Evolutionary conservation across 2,329 filamentous ascomycete genomes (phyloP).

Genomic region (Dactylonectria macrodidyma): DNA sequence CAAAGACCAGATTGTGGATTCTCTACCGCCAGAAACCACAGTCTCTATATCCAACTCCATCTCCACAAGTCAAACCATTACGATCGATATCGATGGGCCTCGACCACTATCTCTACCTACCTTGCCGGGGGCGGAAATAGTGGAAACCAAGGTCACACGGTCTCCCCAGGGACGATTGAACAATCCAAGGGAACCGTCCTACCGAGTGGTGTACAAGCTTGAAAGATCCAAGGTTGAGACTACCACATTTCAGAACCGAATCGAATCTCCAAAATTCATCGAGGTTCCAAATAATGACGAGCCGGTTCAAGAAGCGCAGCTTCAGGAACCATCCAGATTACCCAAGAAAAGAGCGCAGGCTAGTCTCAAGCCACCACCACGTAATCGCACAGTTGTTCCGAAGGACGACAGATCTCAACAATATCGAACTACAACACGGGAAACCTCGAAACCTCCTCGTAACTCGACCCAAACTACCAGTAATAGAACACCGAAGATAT

Average conservation of each 20-base stretch:
- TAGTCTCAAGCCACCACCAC: slow-evolving; percentile 25
- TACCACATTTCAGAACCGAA: slow-evolving; percentile 56
- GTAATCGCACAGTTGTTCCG: not conserved
- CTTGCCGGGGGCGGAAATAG: slow-evolving; percentile 71
- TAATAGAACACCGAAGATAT: slow-evolving; percentile 29
- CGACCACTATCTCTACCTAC: slow-evolving; percentile 66
- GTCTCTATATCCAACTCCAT: slow-evolving; percentile 73
- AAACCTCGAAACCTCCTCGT: not conserved
- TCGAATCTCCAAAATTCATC: slow-evolving; percentile 47
- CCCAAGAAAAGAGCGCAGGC: slow-evolving; percentile 30
- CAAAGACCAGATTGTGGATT: slow-evolving; percentile 68
- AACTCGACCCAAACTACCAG: not conserved
- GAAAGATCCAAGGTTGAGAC: slow-evolving; percentile 66
- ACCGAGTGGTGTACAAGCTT: slow-evolving; percentile 73
- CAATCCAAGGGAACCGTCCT: slow-evolving; percentile 54
- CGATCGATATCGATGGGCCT: slow-evolving; percentile 72
- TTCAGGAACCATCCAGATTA: slow-evolving; percentile 31
- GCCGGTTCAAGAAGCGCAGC: slow-evolving; percentile 11
- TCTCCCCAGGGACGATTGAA: slow-evolving; percentile 32
- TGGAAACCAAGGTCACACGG: slow-evolving; percentile 63
- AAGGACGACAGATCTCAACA: slow-evolving; percentile 3
- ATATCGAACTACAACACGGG: slow-evolving; percentile 2
- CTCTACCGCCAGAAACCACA: slow-evolving; percentile 69
- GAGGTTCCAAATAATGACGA: slow-evolving; percentile 49
- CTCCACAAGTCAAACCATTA: slow-evolving; percentile 74